Evolutionary conservation across 495 filamentous ascomycete species (phyloP), one percentile per base, ranked within the genome.

Genomic region (Neurospora terricola): DNA sequence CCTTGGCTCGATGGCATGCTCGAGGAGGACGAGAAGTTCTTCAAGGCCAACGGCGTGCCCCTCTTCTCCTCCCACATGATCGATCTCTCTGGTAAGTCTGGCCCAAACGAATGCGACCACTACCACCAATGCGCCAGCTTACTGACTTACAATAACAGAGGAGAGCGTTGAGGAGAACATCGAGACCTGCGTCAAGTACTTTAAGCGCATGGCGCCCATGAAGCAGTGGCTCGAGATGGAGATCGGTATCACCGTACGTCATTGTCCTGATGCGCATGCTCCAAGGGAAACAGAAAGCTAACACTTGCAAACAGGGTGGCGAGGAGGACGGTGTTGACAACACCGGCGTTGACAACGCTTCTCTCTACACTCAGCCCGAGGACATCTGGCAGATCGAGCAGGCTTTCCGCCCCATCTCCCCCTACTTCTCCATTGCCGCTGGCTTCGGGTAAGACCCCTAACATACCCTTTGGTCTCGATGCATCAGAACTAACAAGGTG

Each of bases 221-320:
- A 97, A 97, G 86, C 93, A 98, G 82, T 99, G 93, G 93, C 88
- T 99, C 71, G 96, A 99, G 88, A 99, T 98, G 96, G 93, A 94
- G 75, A 80, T 82, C 42, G 78, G 80, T 23, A 80, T 82, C 75
- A 79, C 80, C 21, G 69, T 71, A 16, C 27, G 48, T 23, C 39
- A n/a, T 70, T 36, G 11, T 10, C 34, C n/a, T 0, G 37, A 34
- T 62, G 54, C 14, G 21, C 34, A 23, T 38, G 9, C 69, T n/a
- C 54, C 43, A 11, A 27, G 18, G 69, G 71, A 39, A 70, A 62
- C 30, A 30, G 72, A 73, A 30, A 71, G 91, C 88, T 92, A 95
- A 85, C 94, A 96, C 77, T 94, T 93, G 79, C 94, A 96, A 82
- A 96, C 93, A 76, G 94, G 77, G 94, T 85, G 94, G 94, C 82